Conservation (phyloP, 495 filamentous ascomycete genomes). For the Parmelia sp. region DNA sequence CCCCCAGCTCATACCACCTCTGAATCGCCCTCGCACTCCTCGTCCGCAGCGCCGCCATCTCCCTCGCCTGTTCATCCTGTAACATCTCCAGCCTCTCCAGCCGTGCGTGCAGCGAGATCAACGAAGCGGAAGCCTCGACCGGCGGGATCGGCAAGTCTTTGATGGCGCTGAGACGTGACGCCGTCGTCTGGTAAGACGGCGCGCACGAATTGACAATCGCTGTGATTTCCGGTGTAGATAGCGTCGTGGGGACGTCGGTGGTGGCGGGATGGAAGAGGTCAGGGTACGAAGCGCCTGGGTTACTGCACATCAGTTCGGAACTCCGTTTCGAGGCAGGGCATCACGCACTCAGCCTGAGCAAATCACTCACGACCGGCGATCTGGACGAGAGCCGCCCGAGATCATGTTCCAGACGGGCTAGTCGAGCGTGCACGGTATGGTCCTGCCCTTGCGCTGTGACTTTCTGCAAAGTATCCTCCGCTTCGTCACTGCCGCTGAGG, state of each 20-base stretch:
- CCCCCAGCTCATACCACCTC: conserved; percentile 70
- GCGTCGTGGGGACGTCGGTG: conserved; percentile 36
- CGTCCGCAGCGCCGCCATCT: conserved; percentile 63
- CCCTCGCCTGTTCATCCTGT: conserved; percentile 66
- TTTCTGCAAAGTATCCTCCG: conserved; percentile 40
- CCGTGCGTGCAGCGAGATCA: conserved; percentile 65
- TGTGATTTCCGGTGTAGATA: conserved; percentile 41
- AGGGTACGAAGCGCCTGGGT: conserved; percentile 50
- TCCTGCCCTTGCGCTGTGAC: conserved; percentile 38
- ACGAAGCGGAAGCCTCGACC: conserved; percentile 53
- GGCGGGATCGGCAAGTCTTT: conserved; percentile 72
- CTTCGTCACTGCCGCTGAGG: conserved; percentile 52
- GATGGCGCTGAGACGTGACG: conserved; percentile 73
- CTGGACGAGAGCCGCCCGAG: conserved; percentile 44
- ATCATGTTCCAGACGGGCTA: conserved; percentile 59
- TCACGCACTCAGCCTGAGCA: conserved; percentile 41
- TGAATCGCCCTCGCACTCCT: conserved; percentile 67
- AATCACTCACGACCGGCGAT: conserved; percentile 44
- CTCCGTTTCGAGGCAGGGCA: neutral
- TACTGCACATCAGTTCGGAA: neutral
- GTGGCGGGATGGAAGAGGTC: conserved; percentile 49
- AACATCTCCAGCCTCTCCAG: conserved; percentile 58
- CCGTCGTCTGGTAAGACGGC: conserved; percentile 64
- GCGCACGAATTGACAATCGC: conserved; percentile 72
- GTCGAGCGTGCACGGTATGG: conserved; percentile 45